Percentiles rank a stretch among this genome's conserved stretches.
Conservation (phyloP, 1,284 basidiomycete species). For the Trichosporon sp. region DNA sequence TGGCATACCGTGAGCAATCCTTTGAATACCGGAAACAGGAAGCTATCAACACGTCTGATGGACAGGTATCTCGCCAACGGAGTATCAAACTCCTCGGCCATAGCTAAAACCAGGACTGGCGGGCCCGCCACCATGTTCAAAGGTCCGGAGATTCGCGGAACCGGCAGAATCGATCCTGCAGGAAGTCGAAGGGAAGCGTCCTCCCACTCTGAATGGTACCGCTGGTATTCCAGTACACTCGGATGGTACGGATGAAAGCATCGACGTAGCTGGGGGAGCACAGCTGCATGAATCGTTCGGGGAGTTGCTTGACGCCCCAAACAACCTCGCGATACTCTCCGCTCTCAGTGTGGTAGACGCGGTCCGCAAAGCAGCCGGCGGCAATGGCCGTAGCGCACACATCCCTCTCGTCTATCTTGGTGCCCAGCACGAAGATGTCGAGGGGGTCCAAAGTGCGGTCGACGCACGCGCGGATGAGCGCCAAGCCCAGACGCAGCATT, state of each 20-base stretch:
- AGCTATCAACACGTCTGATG: too few relatives aligned
- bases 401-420: background rate
- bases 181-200: background rate
- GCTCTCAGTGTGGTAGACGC: background rate
- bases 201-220: background rate
- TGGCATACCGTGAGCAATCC: too few relatives aligned
- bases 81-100: too few relatives aligned
- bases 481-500: background rate
- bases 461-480: background rate
- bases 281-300: background rate
- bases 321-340: background rate
- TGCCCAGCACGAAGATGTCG: background rate
- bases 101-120: too few relatives aligned
- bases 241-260: background rate
- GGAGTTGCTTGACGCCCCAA: background rate
- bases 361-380: background rate
- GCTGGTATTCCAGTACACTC: background rate
- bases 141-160: too few relatives aligned
- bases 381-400: background rate
- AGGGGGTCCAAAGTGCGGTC: background rate
- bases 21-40: too few relatives aligned
- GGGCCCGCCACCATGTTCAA: too few relatives aligned
- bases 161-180: background rate
- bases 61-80: too few relatives aligned
- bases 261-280: background rate